Evolutionary conservation across 2,329 filamentous ascomycete genomes (phyloP).

Genomic region (Aspergillus proliferans): DNA sequence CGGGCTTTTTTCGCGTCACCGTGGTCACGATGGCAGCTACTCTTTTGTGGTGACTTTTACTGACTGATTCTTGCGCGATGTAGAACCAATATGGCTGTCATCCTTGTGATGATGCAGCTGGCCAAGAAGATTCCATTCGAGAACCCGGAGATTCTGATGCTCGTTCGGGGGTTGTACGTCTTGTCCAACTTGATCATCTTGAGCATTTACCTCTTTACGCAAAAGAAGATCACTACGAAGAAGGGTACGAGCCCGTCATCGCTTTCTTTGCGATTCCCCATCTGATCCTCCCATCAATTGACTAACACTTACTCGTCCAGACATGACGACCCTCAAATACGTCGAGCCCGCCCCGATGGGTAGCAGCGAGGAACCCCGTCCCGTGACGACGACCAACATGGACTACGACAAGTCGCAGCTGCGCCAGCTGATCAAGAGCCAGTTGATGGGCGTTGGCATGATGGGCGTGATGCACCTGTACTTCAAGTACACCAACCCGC

Average conservation of each 20-base stretch:
- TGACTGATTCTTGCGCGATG: conserved; percentile 8
- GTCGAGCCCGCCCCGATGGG: conserved; percentile 93
- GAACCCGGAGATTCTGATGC: conserved; percentile 64
- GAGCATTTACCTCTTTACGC: conserved; percentile 76
- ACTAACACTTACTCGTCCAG: conserved; percentile 43
- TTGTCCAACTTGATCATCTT: conserved; percentile 77
- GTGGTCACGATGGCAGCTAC: background rate
- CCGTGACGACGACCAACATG: conserved; percentile 92
- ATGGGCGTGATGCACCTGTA: conserved; percentile 98
- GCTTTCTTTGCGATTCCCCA: background rate
- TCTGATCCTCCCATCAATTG: background rate
- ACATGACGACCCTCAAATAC: conserved; percentile 96
- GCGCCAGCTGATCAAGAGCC: conserved; percentile 75
- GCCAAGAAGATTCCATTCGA: conserved; percentile 95
- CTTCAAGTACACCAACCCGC: conserved; percentile 99
- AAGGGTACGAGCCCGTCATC: conserved; percentile 62
- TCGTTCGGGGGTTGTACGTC: conserved; percentile 60
- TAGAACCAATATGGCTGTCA: conserved; percentile 89
- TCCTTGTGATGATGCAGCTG: conserved; percentile 96
- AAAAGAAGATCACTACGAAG: conserved; percentile 85
- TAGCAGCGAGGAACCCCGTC: conserved; percentile 87
- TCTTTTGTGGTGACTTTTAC: background rate
- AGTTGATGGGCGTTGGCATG: conserved; percentile 95
- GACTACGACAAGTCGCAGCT: conserved; percentile 89
- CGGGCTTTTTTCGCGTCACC: background rate